These are phyloP conservation scores for Podila verticillata DNA, from an alignment of 192 early-diverging fungal species.

Conservation along the genomic window DNA sequence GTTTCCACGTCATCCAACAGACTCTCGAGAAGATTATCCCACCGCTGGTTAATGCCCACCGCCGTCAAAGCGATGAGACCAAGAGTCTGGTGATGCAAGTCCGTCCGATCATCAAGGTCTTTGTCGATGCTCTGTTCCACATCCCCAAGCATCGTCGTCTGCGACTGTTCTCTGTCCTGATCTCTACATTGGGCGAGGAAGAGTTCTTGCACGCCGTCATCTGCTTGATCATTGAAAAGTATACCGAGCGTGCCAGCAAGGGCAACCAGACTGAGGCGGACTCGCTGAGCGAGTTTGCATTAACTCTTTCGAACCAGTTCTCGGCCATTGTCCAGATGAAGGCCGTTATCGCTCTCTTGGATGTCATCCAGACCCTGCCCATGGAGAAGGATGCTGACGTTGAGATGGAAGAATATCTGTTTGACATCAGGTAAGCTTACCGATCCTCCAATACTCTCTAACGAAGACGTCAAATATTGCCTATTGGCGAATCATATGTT, in stretches of 20 bases:
- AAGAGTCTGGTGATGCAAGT: constrained; percentile 60
- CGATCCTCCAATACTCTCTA: background rate
- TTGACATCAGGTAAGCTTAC: constrained; percentile 38
- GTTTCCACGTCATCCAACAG: constrained; percentile 93
- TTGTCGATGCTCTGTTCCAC: constrained; percentile 91
- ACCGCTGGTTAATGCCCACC: constrained; percentile 67
- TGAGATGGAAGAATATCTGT: constrained; percentile 41
- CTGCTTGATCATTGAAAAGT: constrained; percentile 77
- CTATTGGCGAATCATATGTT: background rate
- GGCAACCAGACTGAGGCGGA: constrained; percentile 67
- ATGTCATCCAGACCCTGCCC: constrained; percentile 61
- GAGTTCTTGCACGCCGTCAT: constrained; percentile 79
- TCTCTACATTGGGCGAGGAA: constrained; percentile 80
- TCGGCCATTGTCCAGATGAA: constrained; percentile 71
- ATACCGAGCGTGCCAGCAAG: constrained; percentile 63
- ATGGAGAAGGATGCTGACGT: constrained; percentile 57
- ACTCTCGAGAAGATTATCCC: constrained; percentile 90
- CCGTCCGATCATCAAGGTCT: constrained; percentile 84
- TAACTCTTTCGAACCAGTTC: constrained; percentile 79
- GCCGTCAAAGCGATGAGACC: constrained; percentile 48
- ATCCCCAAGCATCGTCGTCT: constrained; percentile 94
- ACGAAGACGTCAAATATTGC: no score
- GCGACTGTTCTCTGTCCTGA: constrained; percentile 84
- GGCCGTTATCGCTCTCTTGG: constrained; percentile 68
- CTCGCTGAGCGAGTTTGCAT: constrained; percentile 76